Conservation (phyloP, 176 grass and related monocot species). For the Cenchrus americanus region DNA sequence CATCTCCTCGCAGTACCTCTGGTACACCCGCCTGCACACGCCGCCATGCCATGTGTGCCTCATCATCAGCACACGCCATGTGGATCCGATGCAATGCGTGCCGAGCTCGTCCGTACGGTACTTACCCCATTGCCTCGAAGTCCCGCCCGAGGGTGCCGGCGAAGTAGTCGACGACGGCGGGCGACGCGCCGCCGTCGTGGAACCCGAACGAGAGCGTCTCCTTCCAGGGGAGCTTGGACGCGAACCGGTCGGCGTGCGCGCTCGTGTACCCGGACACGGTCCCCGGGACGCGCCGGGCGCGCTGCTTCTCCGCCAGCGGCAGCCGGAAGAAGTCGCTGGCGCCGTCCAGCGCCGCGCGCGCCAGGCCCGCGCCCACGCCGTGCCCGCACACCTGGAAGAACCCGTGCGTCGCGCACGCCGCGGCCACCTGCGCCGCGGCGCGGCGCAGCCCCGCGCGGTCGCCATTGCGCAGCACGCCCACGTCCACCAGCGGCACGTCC, state of each 20-base stretch:
- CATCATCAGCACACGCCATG: no score
- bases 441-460: slow-evolving; percentile 39
- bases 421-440: slow-evolving; percentile 51
- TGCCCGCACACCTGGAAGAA: slow-evolving; percentile 91
- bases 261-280: slow-evolving; percentile 81
- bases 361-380: slow-evolving; percentile 54
- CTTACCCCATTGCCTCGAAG: slow-evolving; percentile 70
- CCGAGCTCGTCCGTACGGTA: background rate
- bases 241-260: slow-evolving; percentile 85
- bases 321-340: slow-evolving; percentile 70
- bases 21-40: slow-evolving; percentile 76
- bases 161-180: slow-evolving; percentile 76
- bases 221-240: slow-evolving; percentile 90
- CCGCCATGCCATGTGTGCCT: background rate
- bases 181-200: slow-evolving; percentile 31
- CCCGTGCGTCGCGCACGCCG: slow-evolving; percentile 65
- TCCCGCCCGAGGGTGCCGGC: slow-evolving; percentile 66
- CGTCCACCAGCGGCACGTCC: slow-evolving; percentile 69
- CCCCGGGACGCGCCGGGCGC: slow-evolving; percentile 58
- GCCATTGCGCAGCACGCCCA: slow-evolving; percentile 55
- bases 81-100: background rate
- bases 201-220: slow-evolving; percentile 94
- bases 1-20: slow-evolving; percentile 79
- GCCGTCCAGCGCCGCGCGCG: slow-evolving; percentile 46
- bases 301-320: slow-evolving; percentile 61